Evolutionary conservation across 495 filamentous ascomycete genomes (phyloP), one percentile per base, ranked within the genome.

Genomic region (Rostrohypoxylon terebratum): DNA sequence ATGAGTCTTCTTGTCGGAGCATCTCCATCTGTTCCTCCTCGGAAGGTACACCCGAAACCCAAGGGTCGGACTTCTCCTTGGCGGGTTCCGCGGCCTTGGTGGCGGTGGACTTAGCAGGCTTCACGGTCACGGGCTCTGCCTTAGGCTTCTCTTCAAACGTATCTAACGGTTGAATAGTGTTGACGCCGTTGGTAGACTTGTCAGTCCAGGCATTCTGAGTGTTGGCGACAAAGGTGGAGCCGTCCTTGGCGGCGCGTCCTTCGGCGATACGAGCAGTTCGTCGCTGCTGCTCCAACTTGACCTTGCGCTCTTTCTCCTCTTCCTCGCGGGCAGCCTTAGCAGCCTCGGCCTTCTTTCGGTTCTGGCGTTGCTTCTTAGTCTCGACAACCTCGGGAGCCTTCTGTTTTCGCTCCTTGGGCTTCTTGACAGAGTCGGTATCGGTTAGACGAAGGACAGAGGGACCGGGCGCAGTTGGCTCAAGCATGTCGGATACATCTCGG

Each of bases 361-460:
- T 92, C 83, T 96, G 93, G 55, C 94, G 89, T 82, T 95, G 92
- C 85, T 96, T 97, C 90, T 97, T 96, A 25, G 90, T 92, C 81
- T 94, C 91, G 11, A 84, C 86, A 58, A 81, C 79, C 65, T 89
- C 84, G 16, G 79, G 70, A 53, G 81, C 75, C 75, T 87, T 85
- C 63, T 83, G 73, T 83, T 91, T 91, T 77, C 86, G 82, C 79
- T 90, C 87, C 83, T 90, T 91, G 48, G 87, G 80, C 72, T 88
- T 86, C 47, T 82, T 82, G 48, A 86, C 84, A 2, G 76, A 72
- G 70, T 91, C 87, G 33, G 87, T 83, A 45, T 89, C 88, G 47
- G 90, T 94, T 48, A 97, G 81, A 20, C 92, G 90, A 38, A 97
- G 86, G 42, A 94, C 89, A 4, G 90, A 89, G n/a, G 93, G 91